Conservation (phyloP, 2,329 filamentous ascomycete genomes). For the Gliomastix tumulicola region DNA sequence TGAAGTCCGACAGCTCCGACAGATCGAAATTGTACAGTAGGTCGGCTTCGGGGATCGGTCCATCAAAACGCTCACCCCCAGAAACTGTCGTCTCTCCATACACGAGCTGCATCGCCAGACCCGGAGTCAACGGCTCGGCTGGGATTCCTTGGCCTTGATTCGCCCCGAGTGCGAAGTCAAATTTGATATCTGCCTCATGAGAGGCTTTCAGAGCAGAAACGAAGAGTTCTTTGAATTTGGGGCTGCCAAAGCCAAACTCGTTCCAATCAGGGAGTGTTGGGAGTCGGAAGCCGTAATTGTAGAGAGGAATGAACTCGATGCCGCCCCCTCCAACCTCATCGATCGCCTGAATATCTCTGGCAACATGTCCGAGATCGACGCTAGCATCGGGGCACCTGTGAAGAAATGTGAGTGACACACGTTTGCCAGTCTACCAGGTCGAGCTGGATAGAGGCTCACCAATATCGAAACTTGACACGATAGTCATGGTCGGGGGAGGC, state of each 20-base stretch:
- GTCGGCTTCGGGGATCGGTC: background rate
- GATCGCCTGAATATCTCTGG: background rate
- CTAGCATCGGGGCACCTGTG: background rate
- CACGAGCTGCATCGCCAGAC: background rate
- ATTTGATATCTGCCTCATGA: background rate
- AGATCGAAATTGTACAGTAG: too few relatives aligned
- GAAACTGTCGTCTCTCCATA: background rate
- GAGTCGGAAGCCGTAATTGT: background rate
- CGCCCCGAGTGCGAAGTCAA: background rate
- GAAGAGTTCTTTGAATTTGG: background rate
- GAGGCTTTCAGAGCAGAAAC: background rate
- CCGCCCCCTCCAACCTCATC: background rate
- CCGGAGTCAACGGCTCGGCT: background rate
- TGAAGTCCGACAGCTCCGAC: background rate
- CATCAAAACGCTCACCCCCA: background rate
- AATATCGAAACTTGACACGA: background rate
- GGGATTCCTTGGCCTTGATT: background rate
- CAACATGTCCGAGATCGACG: background rate
- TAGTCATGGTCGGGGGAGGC: background rate
- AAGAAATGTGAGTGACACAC: background rate
- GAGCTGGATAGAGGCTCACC: background rate
- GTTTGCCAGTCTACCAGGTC: background rate
- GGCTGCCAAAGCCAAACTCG: background rate
- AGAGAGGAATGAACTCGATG: background rate
- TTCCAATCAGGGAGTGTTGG: background rate